These are phyloP conservation scores for Penicillium argentinense DNA, from an alignment of 495 filamentous ascomycete genomes.

Conservation along the genomic window DNA sequence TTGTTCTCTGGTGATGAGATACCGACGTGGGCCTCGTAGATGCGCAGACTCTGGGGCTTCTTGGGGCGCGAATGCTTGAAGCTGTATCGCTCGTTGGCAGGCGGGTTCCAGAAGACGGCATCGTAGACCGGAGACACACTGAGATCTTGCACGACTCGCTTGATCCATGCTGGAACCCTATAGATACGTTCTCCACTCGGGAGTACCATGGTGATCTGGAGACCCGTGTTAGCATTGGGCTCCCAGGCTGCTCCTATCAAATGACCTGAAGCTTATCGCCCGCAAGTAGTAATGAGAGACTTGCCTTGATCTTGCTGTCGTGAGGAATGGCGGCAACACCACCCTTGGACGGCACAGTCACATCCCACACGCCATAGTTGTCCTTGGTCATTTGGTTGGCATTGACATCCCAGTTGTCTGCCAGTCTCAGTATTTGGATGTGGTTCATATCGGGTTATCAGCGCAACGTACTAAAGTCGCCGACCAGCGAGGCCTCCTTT, in stretches of 20 bases:
- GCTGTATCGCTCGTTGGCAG: slow-evolving; percentile 65
- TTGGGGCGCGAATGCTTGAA: slow-evolving; percentile 82
- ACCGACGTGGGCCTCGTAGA: slow-evolving; percentile 97
- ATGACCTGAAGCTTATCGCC: too few relatives aligned
- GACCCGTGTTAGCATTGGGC: not conserved
- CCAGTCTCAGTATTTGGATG: slow-evolving; percentile 37
- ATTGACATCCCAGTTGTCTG: slow-evolving; percentile 84
- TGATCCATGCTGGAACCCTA: slow-evolving; percentile 94
- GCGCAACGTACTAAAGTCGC: slow-evolving; percentile 80
- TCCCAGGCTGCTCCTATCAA: too few relatives aligned
- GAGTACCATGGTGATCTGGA: slow-evolving; percentile 79
- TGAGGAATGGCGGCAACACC: slow-evolving; percentile 82
- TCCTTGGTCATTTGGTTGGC: slow-evolving; percentile 84
- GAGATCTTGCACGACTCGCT: slow-evolving; percentile 91
- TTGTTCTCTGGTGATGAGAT: slow-evolving; percentile 89
- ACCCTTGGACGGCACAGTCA: slow-evolving; percentile 71
- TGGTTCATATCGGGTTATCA: slow-evolving; percentile 6
- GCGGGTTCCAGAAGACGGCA: slow-evolving; percentile 95
- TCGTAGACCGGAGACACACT: slow-evolving; percentile 87
- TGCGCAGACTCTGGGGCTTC: slow-evolving; percentile 81
- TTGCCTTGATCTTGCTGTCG: slow-evolving; percentile 91
- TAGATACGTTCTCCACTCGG: slow-evolving; percentile 79
- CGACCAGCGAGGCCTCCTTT: slow-evolving; percentile 78
- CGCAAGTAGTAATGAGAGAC: slow-evolving; percentile 8
- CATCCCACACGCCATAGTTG: slow-evolving; percentile 83